phyloP scores from a whole-genome alignment of 1,284 basidiomycete genomes.

The Anthracocystis panici-leucophaei region DNA sequence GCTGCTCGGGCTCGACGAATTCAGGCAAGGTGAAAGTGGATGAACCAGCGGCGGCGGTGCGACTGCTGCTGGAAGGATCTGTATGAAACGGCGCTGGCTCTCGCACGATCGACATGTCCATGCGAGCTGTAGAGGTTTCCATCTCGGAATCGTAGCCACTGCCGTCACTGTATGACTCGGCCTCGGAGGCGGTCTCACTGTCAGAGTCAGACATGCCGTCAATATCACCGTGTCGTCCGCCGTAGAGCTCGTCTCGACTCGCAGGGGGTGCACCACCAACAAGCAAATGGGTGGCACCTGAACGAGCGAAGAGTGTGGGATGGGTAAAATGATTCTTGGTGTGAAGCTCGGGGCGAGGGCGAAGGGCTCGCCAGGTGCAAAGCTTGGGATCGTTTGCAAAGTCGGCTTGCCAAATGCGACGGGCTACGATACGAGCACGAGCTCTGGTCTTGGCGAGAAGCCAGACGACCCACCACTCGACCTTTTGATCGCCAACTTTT shows the following conservation, averaged over 20 bases:
- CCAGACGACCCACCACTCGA: slow-evolving; percentile 52
- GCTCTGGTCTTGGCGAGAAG: slow-evolving; percentile 43
- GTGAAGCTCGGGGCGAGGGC: slow-evolving; percentile 38
- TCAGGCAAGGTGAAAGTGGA: slow-evolving; percentile 32
- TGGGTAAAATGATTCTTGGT: slow-evolving; percentile 57
- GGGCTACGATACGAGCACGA: slow-evolving; percentile 42
- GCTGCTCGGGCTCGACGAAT: slow-evolving; percentile 45
- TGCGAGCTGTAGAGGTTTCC: slow-evolving; percentile 34
- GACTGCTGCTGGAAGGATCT: slow-evolving; percentile 11
- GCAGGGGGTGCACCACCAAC: slow-evolving; percentile 45
- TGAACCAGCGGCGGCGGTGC: slow-evolving; percentile 6
- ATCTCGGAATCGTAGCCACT: slow-evolving; percentile 45
- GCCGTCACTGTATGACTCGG: slow-evolving; percentile 33
- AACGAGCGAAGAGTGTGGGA: slow-evolving; percentile 55
- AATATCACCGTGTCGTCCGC: slow-evolving; percentile 19
- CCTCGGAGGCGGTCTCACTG: slow-evolving; percentile 42
- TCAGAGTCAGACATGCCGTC: slow-evolving; percentile 37
- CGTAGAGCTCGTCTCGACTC: slow-evolving; percentile 30
- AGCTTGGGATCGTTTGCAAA: slow-evolving; percentile 22
- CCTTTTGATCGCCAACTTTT: slow-evolving; percentile 45
- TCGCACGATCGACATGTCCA: slow-evolving; percentile 39
- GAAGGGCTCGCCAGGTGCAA: slow-evolving; percentile 32
- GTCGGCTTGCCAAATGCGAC: slow-evolving; percentile 41
- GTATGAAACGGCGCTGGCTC: slow-evolving; percentile 10
- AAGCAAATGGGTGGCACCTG: slow-evolving; percentile 46